Percentiles rank a stretch among this genome's conserved stretches.
phyloP scores from a whole-genome alignment of 805 yeast genomes.

The Kregervanrija delftensis region DNA sequence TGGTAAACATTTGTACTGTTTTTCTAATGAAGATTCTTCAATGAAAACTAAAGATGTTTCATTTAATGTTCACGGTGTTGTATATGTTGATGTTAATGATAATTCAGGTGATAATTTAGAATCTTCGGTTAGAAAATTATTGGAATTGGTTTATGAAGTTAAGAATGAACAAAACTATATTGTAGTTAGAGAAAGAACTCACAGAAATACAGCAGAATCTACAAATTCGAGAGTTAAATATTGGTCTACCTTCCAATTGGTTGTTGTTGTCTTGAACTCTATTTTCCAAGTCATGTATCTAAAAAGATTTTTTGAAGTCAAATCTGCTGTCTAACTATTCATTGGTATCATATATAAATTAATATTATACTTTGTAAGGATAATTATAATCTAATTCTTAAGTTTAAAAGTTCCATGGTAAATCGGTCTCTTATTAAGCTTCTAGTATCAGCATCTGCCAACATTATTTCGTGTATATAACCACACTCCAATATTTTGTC shows the following conservation, averaged over 20 bases:
- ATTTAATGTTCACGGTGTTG: constrained; percentile 90
- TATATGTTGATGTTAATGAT: constrained; percentile 69
- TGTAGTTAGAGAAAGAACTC: constrained; percentile 93
- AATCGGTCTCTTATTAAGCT: too few species aligned
- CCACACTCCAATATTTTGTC: too few species aligned
- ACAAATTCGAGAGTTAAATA: constrained; percentile 95
- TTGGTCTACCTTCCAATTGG: constrained; percentile 92
- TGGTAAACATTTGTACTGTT: constrained; percentile 85
- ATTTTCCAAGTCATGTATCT: constrained; percentile 90
- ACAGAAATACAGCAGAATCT: constrained; percentile 97
- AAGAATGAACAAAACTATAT: constrained; percentile 90
- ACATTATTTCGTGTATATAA: too few species aligned
- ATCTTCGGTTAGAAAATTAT: constrained; percentile 68
- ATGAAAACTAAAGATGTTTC: constrained; percentile 82
- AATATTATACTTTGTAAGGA: too few species aligned
- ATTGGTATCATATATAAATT: not conserved
- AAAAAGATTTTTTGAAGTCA: constrained; percentile 93
- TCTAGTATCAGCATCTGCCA: too few species aligned
- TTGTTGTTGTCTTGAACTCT: constrained; percentile 80
- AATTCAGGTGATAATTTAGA: constrained; percentile 73
- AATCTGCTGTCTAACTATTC: constrained; percentile 63
- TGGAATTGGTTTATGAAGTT: constrained; percentile 74
- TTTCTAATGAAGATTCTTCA: constrained; percentile 75
- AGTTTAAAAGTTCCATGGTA: too few species aligned
- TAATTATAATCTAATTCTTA: too few species aligned